Conservation (phyloP, 331 rosid genomes). For the Quercus lobata region DNA sequence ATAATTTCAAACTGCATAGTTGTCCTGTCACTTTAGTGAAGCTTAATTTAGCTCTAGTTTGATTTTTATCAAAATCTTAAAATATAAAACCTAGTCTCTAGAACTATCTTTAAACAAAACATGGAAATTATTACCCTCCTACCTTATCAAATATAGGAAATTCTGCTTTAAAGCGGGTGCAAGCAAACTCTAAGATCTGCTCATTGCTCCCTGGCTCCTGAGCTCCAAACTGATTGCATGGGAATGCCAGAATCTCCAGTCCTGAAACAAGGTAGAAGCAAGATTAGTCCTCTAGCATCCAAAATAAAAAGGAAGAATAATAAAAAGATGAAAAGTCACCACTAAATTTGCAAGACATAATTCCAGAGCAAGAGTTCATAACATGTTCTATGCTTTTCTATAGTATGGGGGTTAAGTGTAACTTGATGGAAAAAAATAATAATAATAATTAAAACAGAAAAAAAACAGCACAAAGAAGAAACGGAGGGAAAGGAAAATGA, state of each 20-base stretch:
- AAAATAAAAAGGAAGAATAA: no score
- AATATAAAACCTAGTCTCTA: neutral
- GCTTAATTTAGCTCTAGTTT: neutral
- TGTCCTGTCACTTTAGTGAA: neutral
- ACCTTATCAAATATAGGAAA: conserved; percentile 93
- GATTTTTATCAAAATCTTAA: neutral
- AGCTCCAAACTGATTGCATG: conserved; percentile 96
- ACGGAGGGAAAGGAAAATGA: neutral
- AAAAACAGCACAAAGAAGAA: neutral
- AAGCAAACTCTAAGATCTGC: conserved; percentile 74
- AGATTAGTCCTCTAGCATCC: neutral
- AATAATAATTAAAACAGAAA: neutral
- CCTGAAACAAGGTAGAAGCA: conserved; percentile 35
- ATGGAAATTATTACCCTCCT: neutral
- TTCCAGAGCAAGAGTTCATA: neutral
- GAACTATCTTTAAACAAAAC: neutral
- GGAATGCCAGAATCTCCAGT: conserved; percentile 91
- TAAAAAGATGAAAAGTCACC: neutral
- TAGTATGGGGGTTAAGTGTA: neutral
- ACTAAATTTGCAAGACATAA: neutral
- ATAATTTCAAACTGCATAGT: neutral
- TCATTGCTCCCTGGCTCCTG: conserved; percentile 95
- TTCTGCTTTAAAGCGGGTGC: conserved; percentile 96
- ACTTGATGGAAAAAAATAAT: neutral
- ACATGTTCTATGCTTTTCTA: neutral